Percentiles rank a stretch among this genome's conserved stretches.
Evolutionary conservation across 495 filamentous ascomycete species (phyloP).

Genomic region (Bacidia gigantensis): DNA sequence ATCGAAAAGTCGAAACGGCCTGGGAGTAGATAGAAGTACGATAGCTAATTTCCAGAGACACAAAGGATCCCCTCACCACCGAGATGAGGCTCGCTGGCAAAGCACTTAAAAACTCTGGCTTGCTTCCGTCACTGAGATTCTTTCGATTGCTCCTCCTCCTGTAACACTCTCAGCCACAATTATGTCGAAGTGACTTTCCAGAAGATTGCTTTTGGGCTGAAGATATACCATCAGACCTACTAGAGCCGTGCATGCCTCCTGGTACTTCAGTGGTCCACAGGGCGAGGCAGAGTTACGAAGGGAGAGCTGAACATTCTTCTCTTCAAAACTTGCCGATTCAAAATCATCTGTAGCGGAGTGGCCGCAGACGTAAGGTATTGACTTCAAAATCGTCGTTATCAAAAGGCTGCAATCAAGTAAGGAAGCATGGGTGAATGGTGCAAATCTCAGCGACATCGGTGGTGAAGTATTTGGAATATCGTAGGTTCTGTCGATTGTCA

Average conservation of each 20-base stretch:
- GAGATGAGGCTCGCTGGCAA: too few relatives aligned
- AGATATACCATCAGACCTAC: slow-evolving; percentile 3
- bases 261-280: neutral
- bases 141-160: neutral
- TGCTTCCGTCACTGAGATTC: slow-evolving; percentile 4
- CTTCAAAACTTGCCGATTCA: neutral
- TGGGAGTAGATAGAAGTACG: too few relatives aligned
- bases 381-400: neutral
- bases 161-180: neutral
- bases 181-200: neutral
- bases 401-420: neutral
- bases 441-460: neutral
- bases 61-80: too few relatives aligned
- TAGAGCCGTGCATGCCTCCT: slow-evolving; percentile 5
- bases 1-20: too few relatives aligned
- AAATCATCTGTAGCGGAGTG: neutral
- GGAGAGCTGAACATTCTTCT: neutral
- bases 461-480: neutral
- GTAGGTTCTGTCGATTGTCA: neutral
- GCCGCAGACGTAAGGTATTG: slow-evolving; percentile 1
- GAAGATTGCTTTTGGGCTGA: neutral
- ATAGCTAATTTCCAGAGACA: too few relatives aligned
- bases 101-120: too few relatives aligned
- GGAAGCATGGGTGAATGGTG: neutral
- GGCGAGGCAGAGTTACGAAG: neutral